Conservation (phyloP, 2,329 filamentous ascomycete genomes). For the Fusarium nelsonii region DNA sequence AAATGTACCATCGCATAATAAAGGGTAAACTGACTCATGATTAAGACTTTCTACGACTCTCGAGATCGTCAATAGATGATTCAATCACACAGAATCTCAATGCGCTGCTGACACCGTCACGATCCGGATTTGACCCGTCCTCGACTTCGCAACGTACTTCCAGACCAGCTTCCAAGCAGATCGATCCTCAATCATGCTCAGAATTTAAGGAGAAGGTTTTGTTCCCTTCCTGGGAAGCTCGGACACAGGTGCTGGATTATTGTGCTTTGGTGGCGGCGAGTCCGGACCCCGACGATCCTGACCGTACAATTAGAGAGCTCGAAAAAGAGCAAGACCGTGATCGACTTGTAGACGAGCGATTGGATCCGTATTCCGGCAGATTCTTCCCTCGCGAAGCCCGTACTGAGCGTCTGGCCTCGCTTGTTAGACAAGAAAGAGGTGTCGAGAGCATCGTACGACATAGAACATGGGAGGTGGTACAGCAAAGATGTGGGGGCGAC, state of each 20-base stretch:
- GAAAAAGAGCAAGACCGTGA: constrained; percentile 79
- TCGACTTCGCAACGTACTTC: constrained; percentile 76
- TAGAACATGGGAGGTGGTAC: constrained; percentile 84
- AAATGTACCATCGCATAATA: neutral
- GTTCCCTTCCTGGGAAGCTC: constrained; percentile 88
- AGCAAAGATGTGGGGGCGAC: constrained; percentile 77
- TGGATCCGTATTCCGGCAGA: constrained; percentile 90
- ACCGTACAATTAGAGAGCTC: constrained; percentile 74
- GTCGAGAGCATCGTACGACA: constrained; percentile 84
- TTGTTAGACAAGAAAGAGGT: constrained; percentile 79
- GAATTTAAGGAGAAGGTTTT: constrained; percentile 81
- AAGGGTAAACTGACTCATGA: constrained; percentile 22
- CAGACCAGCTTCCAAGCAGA: constrained; percentile 62
- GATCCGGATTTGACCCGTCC: constrained; percentile 79
- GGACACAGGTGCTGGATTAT: constrained; percentile 87
- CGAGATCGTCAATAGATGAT: constrained; percentile 88
- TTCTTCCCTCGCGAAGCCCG: constrained; percentile 84
- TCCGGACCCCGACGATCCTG: constrained; percentile 88
- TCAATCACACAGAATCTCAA: constrained; percentile 95
- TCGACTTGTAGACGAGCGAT: constrained; percentile 82
- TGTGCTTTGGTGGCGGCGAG: constrained; percentile 89
- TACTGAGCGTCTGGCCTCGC: constrained; percentile 80
- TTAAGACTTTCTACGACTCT: constrained; percentile 89
- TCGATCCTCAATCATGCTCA: constrained; percentile 73
- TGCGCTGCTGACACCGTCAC: constrained; percentile 82